Evolutionary conservation across 2,329 filamentous ascomycete species (phyloP).

Genomic region (Sporothrix pseudoabietina): DNA sequence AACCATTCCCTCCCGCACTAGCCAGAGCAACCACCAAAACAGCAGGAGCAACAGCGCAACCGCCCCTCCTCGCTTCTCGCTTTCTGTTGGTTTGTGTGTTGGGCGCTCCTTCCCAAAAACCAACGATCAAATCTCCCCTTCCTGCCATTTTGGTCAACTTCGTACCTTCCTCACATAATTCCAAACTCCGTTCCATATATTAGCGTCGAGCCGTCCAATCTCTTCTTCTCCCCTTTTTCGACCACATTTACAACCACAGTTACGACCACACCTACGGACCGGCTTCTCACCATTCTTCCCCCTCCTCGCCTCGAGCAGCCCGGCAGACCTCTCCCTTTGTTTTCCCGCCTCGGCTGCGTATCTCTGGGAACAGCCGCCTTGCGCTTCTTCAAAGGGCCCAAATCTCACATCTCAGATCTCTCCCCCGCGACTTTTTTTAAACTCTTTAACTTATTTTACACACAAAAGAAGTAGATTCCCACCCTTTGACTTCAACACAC

Average conservation of each 20-base stretch:
- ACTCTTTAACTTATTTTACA: background rate
- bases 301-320: background rate
- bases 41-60: background rate
- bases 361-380: conserved; percentile 18
- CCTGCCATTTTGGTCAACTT: conserved; percentile 1
- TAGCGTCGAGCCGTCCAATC: background rate
- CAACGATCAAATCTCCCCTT: background rate
- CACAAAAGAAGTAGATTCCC: background rate
- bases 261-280: background rate
- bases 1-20: background rate
- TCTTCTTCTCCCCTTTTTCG: background rate
- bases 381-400: background rate
- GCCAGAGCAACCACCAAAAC: conserved; percentile 9
- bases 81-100: background rate
- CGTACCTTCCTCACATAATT: background rate
- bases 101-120: conserved; percentile 15
- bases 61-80: conserved; percentile 23
- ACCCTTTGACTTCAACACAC: background rate
- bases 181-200: conserved; percentile 6
- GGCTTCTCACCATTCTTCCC: background rate
- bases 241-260: background rate
- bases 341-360: conserved; percentile 15
- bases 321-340: background rate
- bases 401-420: background rate
- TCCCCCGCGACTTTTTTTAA: background rate